Evolutionary conservation across 768 basidiomycete species (phyloP), one percentile per base, ranked within the genome.

Genomic region (Neoboletus subvelutipes): DNA sequence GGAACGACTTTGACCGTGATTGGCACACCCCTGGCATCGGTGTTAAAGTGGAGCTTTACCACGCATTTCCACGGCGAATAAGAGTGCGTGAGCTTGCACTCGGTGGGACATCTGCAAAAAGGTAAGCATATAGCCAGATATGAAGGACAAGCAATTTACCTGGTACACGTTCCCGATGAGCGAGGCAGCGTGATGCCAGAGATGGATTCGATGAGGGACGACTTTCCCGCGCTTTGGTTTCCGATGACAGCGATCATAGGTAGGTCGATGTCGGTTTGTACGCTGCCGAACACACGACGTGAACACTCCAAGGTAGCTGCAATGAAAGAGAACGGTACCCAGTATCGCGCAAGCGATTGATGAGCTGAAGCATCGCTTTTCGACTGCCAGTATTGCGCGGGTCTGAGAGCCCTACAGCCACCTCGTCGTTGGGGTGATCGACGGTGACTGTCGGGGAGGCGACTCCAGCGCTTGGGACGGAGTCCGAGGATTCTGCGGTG

Each of bases 211-310:
- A 91, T 90, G 5, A 90, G 76, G 0, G 88, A 90, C 0, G 87
- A 88, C 63, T 90, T 90, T 0, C 89, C 89, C 0, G 86, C 86
- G 43, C 84, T 87, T 60, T 91, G 89, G 2, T 77, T 80, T 1
- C 89, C 88, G 18, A 89, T 80, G 42, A 90, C 89, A 0, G 83
- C 85, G 33, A 91, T 88, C 59, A 83, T 81, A 0, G 90, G 89
- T 0, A 91, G 72, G 61, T 89, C 86, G 11, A 92, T 82, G 51
- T 90, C 86, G 15, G 80, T 74, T 58, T 89, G 82, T 0, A 86
- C 85, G 0, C 88, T 90, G 43, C 5, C 2, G 11, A 55, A 20
- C 24, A 17, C 5, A 18, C 5, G 50, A 24, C 36, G 13, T 45
- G 18, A 59, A 20, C 12, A 20, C 3, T 22, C 7, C n/a, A 26